phyloP scores from a whole-genome alignment of 352 stramenopile genomes.

The Achlya hypogyna region DNA sequence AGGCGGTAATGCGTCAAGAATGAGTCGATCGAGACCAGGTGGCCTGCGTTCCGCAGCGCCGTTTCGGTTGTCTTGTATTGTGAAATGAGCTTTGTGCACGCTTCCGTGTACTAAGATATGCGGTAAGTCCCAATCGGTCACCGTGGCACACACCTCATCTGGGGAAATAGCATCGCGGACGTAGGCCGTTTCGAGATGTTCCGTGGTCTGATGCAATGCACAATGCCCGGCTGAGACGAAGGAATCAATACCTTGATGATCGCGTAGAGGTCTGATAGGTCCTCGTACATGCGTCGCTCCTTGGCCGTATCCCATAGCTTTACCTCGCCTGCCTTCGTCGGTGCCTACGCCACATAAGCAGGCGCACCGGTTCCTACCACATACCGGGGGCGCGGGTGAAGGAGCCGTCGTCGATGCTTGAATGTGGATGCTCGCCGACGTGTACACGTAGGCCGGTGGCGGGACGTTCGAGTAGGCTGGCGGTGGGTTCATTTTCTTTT shows the following conservation, averaged over 20 bases:
- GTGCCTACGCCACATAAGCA: background rate
- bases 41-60: slow-evolving; percentile 72
- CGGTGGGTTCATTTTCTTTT: background rate
- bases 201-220: slow-evolving; percentile 60
- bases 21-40: slow-evolving; percentile 50
- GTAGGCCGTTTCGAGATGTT: slow-evolving; percentile 96
- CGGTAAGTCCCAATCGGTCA: background rate
- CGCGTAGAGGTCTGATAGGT: slow-evolving; percentile 89
- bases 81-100: slow-evolving; percentile 96
- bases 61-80: slow-evolving; percentile 97
- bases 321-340: slow-evolving; percentile 40
- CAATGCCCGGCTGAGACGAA: background rate
- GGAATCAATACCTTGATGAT: slow-evolving; percentile 88
- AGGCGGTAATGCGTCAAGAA: slow-evolving; percentile 95
- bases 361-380: background rate
- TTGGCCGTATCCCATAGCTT: slow-evolving; percentile 78
- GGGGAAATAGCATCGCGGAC: slow-evolving; percentile 91
- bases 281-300: slow-evolving; percentile 79
- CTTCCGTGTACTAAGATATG: slow-evolving; percentile 85
- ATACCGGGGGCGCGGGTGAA: background rate
- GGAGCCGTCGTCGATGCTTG: background rate
- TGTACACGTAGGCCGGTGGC: slow-evolving; percentile 10
- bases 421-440: slow-evolving; percentile 6
- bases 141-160: slow-evolving; percentile 55
- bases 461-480: background rate